These are phyloP conservation scores for Fraxinus pennsylvanica DNA, from an alignment of 257 asterid genomes.

Conservation along the genomic window DNA sequence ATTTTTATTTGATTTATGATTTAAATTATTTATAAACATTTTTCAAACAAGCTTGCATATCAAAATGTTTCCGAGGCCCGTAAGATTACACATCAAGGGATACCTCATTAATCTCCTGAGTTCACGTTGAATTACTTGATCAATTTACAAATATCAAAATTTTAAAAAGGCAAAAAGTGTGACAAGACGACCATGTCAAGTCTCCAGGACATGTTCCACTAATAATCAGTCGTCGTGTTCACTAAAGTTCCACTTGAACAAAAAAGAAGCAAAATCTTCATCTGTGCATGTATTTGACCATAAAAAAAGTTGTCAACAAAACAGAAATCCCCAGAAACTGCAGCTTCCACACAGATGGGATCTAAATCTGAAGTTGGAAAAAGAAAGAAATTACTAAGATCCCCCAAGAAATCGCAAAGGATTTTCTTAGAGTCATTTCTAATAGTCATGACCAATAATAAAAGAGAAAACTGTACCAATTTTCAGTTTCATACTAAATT, in stretches of 20 bases:
- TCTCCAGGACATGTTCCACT: too few species aligned
- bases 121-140: too few species aligned
- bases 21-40: too few species aligned
- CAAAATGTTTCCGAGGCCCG: too few species aligned
- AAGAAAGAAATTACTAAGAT: conserved; percentile 22
- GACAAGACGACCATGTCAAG: too few species aligned
- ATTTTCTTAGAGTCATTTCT: conserved; percentile 27
- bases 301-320: conserved; percentile 15
- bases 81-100: too few species aligned
- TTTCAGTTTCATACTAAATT: conserved; percentile 33
- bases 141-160: too few species aligned
- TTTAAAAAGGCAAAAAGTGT: too few species aligned
- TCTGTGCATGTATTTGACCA: conserved; percentile 35
- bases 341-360: conserved; percentile 20
- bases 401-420: conserved; percentile 26
- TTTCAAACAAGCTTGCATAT: too few species aligned
- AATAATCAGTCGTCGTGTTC: neutral
- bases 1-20: too few species aligned
- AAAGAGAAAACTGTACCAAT: conserved; percentile 44
- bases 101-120: too few species aligned
- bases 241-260: neutral
- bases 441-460: conserved; percentile 17
- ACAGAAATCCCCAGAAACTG: conserved; percentile 30
- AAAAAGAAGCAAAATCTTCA: conserved; percentile 14
- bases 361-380: conserved; percentile 6